These are phyloP conservation scores for Lathyrus oleraceus DNA, from an alignment of 306 rosid genomes.

Conservation along the genomic window DNA sequence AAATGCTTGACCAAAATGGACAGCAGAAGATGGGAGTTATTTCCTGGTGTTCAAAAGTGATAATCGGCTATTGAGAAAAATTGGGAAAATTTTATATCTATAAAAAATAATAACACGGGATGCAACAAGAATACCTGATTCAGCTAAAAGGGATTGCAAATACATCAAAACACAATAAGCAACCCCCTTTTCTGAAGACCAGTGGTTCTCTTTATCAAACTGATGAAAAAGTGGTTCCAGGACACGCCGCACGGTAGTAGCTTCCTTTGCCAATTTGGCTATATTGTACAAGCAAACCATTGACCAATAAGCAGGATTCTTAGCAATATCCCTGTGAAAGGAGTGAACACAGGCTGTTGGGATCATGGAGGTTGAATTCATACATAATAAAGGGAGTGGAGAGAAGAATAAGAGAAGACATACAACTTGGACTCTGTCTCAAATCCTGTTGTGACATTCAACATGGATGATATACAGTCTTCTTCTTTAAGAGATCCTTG, in stretches of 20 bases:
- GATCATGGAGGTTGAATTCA: constrained; percentile 29
- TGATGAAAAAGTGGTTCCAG: constrained; percentile 88
- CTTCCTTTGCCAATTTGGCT: constrained; percentile 84
- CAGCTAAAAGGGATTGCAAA: constrained; percentile 78
- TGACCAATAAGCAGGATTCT: constrained; percentile 90
- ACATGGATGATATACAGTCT: constrained; percentile 38
- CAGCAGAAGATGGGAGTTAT: constrained; percentile 78
- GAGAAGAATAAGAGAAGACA: constrained; percentile 35
- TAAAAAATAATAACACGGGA: constrained; percentile 17
- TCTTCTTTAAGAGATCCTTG: constrained; percentile 49
- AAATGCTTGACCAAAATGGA: constrained; percentile 92
- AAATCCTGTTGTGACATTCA: constrained; percentile 35
- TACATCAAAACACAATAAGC: constrained; percentile 74
- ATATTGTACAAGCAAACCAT: constrained; percentile 79
- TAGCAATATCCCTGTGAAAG: constrained; percentile 62
- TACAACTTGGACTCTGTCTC: constrained; percentile 62
- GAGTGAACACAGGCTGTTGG: constrained; percentile 34
- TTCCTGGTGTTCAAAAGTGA: constrained; percentile 63
- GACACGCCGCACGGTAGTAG: constrained; percentile 87
- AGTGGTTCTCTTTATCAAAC: constrained; percentile 74
- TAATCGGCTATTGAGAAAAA: constrained; percentile 29
- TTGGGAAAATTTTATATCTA: constrained; percentile 5
- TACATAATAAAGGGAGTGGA: constrained; percentile 31
- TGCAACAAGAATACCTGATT: constrained; percentile 65
- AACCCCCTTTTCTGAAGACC: constrained; percentile 78